These are phyloP conservation scores for Komagataella pastoris DNA, from an alignment of 805 yeast genomes.

Conservation along the genomic window DNA sequence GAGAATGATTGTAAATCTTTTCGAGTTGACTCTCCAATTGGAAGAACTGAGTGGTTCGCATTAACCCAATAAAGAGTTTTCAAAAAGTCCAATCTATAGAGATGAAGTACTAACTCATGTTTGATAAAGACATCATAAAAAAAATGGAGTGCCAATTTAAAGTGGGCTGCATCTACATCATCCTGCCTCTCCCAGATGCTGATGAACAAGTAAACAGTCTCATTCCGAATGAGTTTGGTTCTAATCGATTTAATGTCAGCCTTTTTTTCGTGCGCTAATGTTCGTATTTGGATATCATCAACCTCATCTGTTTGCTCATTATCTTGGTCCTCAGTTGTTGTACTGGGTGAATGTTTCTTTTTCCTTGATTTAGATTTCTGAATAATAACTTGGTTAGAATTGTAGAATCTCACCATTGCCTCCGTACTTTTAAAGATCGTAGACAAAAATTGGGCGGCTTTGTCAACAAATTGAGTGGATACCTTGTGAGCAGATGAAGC, in stretches of 20 bases:
- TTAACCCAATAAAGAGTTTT: not conserved
- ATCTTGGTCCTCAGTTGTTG: slow-evolving; percentile 1
- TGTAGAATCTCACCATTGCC: not conserved
- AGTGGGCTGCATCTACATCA: slow-evolving; percentile 46
- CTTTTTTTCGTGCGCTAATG: not conserved
- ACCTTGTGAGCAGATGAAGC: slow-evolving; percentile 54
- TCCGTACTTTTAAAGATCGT: slow-evolving; percentile 33
- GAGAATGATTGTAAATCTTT: not conserved
- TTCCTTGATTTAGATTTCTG: not conserved
- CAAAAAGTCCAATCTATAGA: slow-evolving; percentile 69
- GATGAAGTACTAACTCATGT: slow-evolving; percentile 34
- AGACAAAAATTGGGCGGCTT: slow-evolving; percentile 52
- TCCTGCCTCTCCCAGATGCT: slow-evolving; percentile 43
- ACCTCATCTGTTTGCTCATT: slow-evolving; percentile 1
- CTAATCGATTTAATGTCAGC: not conserved
- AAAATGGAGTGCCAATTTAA: slow-evolving; percentile 53
- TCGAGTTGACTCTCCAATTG: slow-evolving; percentile 15
- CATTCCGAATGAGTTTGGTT: slow-evolving; percentile 37
- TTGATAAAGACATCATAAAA: slow-evolving; percentile 60
- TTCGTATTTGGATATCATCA: not conserved
- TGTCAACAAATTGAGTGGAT: slow-evolving; percentile 47
- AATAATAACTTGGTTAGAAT: not conserved
- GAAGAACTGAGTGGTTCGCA: slow-evolving; percentile 25
- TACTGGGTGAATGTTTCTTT: slow-evolving; percentile 30
- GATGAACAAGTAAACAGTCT: slow-evolving; percentile 53